These are phyloP conservation scores for Fusarium gaditjirri DNA, from an alignment of 2,329 filamentous ascomycete species.

Conservation along the genomic window DNA sequence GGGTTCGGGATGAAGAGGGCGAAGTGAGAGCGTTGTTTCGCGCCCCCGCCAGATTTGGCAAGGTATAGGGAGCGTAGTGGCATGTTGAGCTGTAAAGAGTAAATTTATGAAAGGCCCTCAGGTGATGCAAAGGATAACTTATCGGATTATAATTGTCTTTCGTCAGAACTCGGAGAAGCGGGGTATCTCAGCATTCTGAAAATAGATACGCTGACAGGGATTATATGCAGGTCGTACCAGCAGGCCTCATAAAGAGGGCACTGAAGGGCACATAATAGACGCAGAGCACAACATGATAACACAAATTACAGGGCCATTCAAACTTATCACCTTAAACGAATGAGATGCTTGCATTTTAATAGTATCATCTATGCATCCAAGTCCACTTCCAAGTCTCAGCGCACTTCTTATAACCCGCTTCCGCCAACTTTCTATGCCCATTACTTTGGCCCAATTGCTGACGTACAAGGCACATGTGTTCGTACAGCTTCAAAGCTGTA, in stretches of 20 bases:
- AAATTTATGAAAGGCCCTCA: neutral
- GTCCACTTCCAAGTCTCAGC: neutral
- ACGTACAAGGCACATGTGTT: neutral
- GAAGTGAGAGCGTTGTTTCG: neutral
- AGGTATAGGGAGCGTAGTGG: fast-evolving
- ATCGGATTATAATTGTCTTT: fast-evolving
- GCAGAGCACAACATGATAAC: fast-evolving
- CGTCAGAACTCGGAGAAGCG: fast-evolving
- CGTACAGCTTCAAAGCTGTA: neutral
- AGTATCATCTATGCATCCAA: neutral
- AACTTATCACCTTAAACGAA: too few species aligned
- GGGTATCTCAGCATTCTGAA: neutral
- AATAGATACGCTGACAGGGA: neutral
- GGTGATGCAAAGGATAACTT: neutral
- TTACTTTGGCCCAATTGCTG: fast-evolving
- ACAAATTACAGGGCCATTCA: neutral
- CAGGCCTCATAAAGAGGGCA: neutral
- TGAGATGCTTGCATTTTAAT: too few species aligned
- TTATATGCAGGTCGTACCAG: neutral
- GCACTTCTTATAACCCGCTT: neutral
- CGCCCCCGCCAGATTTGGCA: fast-evolving
- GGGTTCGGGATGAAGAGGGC: neutral
- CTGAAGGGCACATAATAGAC: too few species aligned
- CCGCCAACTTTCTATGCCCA: neutral
- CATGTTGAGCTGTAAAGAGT: neutral